Evolutionary conservation across 768 basidiomycete genomes (phyloP), one percentile per base, ranked within the genome.

Genomic region (Serendipita indica): DNA sequence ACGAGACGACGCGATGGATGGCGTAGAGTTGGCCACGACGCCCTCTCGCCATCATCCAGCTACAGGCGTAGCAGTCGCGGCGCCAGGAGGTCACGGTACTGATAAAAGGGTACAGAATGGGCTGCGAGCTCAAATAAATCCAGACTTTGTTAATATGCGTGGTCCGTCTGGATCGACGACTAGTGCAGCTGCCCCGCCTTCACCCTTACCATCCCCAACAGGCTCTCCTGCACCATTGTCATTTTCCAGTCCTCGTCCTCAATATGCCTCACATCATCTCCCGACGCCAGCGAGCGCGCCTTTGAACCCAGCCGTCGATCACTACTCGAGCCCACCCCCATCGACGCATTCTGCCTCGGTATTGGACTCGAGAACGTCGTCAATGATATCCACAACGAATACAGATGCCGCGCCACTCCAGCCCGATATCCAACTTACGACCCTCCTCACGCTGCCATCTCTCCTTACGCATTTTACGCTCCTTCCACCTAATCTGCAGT

Each of bases 381-480:
- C 83, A 64, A 83, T 83, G 1, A 78, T 81, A 22, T 82, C 84
- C 34, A 84, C 86, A 25, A 84, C 85, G 1, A 71, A 78, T 61
- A 78, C 78, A 27, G 67, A 66, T 2, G 81, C 80, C 64, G 77
- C 81, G 10, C 88, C 88, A 1, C 68, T 91, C 33, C 86, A 89
- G 67, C 86, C 89, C 4, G 89, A 91, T 69, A 69, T 88, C 35
- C 78, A 87, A 12, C 71, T 97, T 13, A 83, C 88, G 3, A 84
- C 90, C 0, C 81, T 99, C 37, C 71, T 94, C 59, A 84, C 94
- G 0, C 79, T 99, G 0, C 92, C 93, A 1, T 77, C 82, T 1
- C 74, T 99, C 34, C 77, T 96, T 13, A 70, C 78, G 4, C 86
- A 92, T 63, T 98, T 92, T 71, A 81, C 81, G 28, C 75, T 70